These are phyloP conservation scores for Cordia subcordata DNA, from an alignment of 257 asterid species.

Conservation along the genomic window DNA sequence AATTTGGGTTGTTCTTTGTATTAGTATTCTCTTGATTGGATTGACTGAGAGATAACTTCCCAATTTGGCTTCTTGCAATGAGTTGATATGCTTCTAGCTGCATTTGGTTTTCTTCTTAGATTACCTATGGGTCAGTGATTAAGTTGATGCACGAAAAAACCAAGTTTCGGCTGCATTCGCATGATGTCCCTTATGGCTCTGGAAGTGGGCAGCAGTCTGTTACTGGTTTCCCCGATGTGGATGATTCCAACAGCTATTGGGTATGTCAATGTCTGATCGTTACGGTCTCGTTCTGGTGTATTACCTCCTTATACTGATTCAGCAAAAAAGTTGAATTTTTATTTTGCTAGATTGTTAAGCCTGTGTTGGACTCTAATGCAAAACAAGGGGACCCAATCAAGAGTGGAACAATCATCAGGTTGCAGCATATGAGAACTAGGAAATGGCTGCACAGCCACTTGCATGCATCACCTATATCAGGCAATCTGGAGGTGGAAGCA, in stretches of 20 bases:
- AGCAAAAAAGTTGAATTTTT: background rate
- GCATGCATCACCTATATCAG: constrained; percentile 94
- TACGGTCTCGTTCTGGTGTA: background rate
- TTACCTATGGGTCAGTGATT: constrained; percentile 76
- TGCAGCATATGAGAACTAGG: constrained; percentile 89
- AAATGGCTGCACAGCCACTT: constrained; percentile 97
- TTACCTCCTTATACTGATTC: background rate
- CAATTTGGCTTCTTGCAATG: no score
- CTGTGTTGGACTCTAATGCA: constrained; percentile 52
- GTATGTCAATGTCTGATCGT: constrained; percentile 28
- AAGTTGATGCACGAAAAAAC: constrained; percentile 88
- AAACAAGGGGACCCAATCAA: constrained; percentile 90
- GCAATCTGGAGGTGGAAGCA: constrained; percentile 86
- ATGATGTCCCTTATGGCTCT: constrained; percentile 91
- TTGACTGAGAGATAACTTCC: background rate
- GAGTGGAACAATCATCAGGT: constrained; percentile 57
- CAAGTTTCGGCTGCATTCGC: constrained; percentile 73
- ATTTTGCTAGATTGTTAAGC: constrained; percentile 60
- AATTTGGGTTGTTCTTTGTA: no score
- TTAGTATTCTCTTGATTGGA: background rate
- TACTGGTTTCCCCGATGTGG: constrained; percentile 78
- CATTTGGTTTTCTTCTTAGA: constrained; percentile 20
- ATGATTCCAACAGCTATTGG: constrained; percentile 92
- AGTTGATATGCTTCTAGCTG: background rate
- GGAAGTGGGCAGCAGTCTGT: constrained; percentile 96